Evolutionary conservation across 768 basidiomycete genomes (phyloP).

Genomic region (Pleurotus pulmonarius): DNA sequence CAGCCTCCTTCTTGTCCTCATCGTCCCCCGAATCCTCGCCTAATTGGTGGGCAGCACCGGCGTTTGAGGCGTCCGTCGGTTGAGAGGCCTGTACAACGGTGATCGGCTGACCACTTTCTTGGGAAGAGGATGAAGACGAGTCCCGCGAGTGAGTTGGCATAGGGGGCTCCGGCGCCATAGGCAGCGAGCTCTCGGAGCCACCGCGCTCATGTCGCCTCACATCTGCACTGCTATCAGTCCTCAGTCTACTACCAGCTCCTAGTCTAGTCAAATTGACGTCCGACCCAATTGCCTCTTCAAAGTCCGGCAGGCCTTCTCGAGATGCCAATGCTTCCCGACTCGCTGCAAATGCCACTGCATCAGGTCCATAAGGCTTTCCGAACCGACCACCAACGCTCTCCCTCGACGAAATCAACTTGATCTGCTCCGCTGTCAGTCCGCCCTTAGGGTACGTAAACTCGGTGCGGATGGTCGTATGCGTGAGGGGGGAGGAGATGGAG

Average conservation of each 20-base stretch:
- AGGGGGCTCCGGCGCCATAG: neutral
- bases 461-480: slow-evolving; percentile 68
- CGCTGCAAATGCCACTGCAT: slow-evolving; percentile 63
- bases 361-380: slow-evolving; percentile 72
- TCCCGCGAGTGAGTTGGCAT: neutral
- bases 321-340: slow-evolving; percentile 29
- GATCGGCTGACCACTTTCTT: neutral
- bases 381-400: slow-evolving; percentile 61
- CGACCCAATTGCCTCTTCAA: slow-evolving; percentile 29
- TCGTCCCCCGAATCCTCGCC: too few relatives aligned
- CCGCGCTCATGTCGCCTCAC: neutral
- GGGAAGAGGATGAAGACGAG: too few relatives aligned
- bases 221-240: neutral
- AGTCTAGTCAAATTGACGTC: neutral
- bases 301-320: slow-evolving; percentile 46
- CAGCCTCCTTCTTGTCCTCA: neutral
- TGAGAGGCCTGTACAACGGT: neutral
- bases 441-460: slow-evolving; percentile 65
- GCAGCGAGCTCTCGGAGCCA: neutral
- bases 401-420: slow-evolving; percentile 66
- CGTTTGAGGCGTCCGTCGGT: neutral
- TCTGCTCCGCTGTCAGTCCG: slow-evolving; percentile 60
- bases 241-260: neutral
- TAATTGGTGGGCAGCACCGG: neutral
- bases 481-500: slow-evolving; percentile 73